Evolutionary conservation across 257 asterid species (phyloP).

Genomic region (Phtheirospermum japonicum): DNA sequence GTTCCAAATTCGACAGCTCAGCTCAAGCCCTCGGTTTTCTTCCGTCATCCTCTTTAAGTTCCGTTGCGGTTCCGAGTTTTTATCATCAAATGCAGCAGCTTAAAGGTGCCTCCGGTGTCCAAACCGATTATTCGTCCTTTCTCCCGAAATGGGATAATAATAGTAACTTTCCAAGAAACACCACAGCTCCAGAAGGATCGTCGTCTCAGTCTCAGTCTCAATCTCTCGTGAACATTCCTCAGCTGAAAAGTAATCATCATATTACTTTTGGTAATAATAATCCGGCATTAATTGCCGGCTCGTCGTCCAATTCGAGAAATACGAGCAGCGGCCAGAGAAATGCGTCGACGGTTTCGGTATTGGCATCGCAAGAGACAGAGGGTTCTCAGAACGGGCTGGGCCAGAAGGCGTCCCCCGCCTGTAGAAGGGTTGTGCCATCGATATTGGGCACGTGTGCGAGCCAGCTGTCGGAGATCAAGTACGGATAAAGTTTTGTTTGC

Average conservation of each 20-base stretch:
- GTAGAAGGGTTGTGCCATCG: not conserved
- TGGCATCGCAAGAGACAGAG: not conserved
- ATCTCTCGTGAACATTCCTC: constrained; percentile 29
- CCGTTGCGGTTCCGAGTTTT: not conserved
- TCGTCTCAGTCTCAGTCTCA: constrained; percentile 14
- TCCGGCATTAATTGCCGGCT: not conserved
- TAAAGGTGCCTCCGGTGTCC: constrained; percentile 26
- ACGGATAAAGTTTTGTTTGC: not conserved
- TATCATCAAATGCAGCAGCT: constrained; percentile 34
- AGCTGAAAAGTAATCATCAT: constrained; percentile 26
- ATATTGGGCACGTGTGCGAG: not conserved
- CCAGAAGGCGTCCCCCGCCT: not conserved
- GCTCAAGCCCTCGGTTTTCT: constrained; percentile 17
- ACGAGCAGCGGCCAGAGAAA: constrained; percentile 20
- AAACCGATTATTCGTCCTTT: constrained; percentile 21
- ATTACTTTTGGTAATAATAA: not conserved
- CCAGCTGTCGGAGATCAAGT: not conserved
- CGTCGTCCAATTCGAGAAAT: constrained; percentile 13
- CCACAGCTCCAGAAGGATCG: not conserved
- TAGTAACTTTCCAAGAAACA: constrained; percentile 8
- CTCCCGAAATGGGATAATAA: constrained; percentile 27
- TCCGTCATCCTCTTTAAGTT: constrained; percentile 18
- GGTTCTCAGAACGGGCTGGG: not conserved
- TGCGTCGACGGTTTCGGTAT: not conserved
- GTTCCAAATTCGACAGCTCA: constrained; percentile 30